phyloP scores from a whole-genome alignment of 352 stramenopile species.

The Globisporangium yorkense region DNA sequence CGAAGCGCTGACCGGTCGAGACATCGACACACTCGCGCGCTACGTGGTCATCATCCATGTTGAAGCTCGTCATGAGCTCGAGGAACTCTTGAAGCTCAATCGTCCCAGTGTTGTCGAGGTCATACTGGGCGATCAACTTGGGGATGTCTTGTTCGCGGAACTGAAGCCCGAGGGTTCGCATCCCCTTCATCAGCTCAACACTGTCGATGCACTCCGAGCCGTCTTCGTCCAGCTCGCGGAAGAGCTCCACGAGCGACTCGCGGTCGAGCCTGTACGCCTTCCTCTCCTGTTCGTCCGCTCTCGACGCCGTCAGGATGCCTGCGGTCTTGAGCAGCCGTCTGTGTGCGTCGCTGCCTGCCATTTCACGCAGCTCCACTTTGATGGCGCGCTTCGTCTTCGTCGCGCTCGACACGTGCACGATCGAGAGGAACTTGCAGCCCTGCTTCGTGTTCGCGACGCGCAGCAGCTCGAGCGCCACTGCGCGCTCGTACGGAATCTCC shows the following conservation, averaged over 20 bases:
- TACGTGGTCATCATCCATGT: slow-evolving; percentile 39
- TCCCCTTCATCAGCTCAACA: slow-evolving; percentile 41
- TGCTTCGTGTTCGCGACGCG: slow-evolving; percentile 69
- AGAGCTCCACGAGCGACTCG: slow-evolving; percentile 43
- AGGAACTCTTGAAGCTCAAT: slow-evolving; percentile 78
- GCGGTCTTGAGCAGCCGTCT: slow-evolving; percentile 60
- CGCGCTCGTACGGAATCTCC: slow-evolving; percentile 67
- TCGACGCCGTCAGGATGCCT: slow-evolving; percentile 45
- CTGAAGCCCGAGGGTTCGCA: slow-evolving; percentile 37
- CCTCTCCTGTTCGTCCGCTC: slow-evolving; percentile 21
- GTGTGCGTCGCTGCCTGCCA: slow-evolving; percentile 29
- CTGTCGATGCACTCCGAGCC: slow-evolving; percentile 64
- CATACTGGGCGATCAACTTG: slow-evolving; percentile 62
- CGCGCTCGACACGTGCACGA: slow-evolving; percentile 33
- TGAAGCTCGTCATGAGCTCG: slow-evolving; percentile 70
- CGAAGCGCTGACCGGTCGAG: slow-evolving; percentile 47
- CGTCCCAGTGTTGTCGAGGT: slow-evolving; percentile 62
- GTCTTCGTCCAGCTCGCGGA: slow-evolving; percentile 63
- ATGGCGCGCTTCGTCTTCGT: slow-evolving; percentile 39
- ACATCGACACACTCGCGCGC: slow-evolving; percentile 54
- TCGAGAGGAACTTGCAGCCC: slow-evolving; percentile 79
- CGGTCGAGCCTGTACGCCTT: slow-evolving; percentile 37
- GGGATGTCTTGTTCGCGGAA: slow-evolving; percentile 62
- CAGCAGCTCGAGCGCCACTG: slow-evolving; percentile 63
- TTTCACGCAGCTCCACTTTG: slow-evolving; percentile 56